Percentiles rank a stretch among this genome's conserved stretches.
Evolutionary conservation across 768 basidiomycete species (phyloP).

Genomic region (Heimioporus sp.): DNA sequence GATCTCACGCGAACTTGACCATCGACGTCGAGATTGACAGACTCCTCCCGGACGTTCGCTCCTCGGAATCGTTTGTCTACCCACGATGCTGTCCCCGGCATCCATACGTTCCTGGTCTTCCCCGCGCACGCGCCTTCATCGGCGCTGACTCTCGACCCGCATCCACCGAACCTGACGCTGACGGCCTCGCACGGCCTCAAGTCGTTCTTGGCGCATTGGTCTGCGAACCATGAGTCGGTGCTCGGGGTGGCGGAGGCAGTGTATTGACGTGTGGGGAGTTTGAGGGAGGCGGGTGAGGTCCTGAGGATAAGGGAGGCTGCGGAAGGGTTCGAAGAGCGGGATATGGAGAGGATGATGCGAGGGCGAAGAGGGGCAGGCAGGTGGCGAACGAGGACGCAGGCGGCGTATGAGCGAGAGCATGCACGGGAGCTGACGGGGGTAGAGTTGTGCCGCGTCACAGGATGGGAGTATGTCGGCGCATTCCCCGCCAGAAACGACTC

Average conservation of each 20-base stretch:
- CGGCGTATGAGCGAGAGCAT: not conserved
- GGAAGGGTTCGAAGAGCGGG: no score
- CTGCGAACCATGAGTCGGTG: slow-evolving; percentile 43
- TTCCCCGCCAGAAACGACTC: slow-evolving; percentile 26
- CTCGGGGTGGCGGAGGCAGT: slow-evolving; percentile 40
- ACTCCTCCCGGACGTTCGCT: no score
- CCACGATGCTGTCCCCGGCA: no score
- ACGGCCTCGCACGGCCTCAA: slow-evolving; percentile 27
- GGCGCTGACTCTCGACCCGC: not conserved
- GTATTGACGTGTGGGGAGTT: slow-evolving; percentile 31
- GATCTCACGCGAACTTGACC: no score
- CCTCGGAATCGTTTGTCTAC: no score
- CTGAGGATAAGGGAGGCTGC: slow-evolving; percentile 40
- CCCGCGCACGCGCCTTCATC: not conserved
- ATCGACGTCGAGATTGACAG: no score
- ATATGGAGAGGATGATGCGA: slow-evolving; percentile 3
- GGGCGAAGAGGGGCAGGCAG: not conserved
- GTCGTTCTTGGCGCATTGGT: slow-evolving; percentile 37
- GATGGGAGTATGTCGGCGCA: slow-evolving; percentile 22
- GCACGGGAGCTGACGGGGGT: slow-evolving; percentile 1
- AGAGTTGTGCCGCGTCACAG: not conserved
- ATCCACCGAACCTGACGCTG: slow-evolving; percentile 16
- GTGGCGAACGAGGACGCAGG: not conserved
- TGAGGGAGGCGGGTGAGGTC: slow-evolving; percentile 39
- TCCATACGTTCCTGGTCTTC: no score